phyloP scores from a whole-genome alignment of 2,329 filamentous ascomycete genomes.

The Nothophaeocryptopus gaeumannii region DNA sequence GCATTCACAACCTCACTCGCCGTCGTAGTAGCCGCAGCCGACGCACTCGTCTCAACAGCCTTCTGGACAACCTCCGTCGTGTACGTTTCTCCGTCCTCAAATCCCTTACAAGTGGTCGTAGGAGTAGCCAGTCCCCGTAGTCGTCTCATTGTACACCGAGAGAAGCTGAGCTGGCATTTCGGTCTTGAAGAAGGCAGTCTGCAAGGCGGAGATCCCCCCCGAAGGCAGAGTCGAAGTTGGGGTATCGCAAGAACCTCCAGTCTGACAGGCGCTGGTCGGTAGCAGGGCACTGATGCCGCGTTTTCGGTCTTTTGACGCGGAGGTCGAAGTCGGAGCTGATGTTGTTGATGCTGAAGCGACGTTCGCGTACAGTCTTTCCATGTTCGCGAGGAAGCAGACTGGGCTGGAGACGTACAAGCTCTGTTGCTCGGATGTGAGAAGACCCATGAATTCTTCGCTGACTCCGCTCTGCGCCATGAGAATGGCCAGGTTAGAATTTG shows the following conservation, averaged over 20 bases:
- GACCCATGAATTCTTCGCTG: neutral
- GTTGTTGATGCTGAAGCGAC: neutral
- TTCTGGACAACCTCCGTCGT: neutral
- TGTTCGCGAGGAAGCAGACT: conserved; percentile 4
- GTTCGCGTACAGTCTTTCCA: conserved; percentile 4
- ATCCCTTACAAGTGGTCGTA: neutral
- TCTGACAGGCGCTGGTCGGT: neutral
- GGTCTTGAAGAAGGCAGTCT: conserved; percentile 1
- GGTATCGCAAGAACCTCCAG: neutral
- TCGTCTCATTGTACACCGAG: neutral
- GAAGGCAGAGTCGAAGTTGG: neutral
- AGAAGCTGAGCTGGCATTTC: neutral
- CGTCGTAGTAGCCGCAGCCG: neutral
- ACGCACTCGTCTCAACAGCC: neutral
- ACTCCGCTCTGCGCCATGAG: neutral
- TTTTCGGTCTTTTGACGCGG: neutral
- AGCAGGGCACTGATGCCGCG: neutral
- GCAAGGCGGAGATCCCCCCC: neutral
- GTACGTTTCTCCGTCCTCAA: neutral
- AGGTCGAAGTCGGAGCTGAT: neutral
- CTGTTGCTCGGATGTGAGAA: conserved; percentile 1
- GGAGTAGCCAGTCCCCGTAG: neutral
- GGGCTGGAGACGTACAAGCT: neutral
- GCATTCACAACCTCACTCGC: too few relatives aligned
- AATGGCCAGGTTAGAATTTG: neutral